Evolutionary conservation across 768 basidiomycete genomes (phyloP), one percentile per base, ranked within the genome.

Genomic region (Lactarius hengduanensis): DNA sequence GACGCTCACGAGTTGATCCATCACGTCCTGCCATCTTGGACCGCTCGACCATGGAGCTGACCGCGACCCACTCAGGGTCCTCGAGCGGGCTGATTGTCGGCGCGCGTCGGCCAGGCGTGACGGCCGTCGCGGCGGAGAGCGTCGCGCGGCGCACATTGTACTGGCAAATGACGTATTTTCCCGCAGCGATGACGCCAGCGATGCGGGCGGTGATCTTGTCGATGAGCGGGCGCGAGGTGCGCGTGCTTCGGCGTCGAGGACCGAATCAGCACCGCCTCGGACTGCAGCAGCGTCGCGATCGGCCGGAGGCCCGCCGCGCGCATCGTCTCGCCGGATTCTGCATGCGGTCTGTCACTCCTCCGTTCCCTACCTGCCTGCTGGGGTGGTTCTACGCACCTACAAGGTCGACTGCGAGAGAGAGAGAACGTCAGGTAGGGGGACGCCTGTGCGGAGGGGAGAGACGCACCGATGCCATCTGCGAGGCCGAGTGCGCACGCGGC

Each of bases 301-400:
- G 96, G 87, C 75, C 92, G 92, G 63, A 98, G 82, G 43, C 96
- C 97, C 0, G 96, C 96, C 30, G 96, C 97, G 40, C 96, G 92
- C 97, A 99, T 99, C 9, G 97, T 99, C 73, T 99, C 97, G 53
- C 97, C 97, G 20, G 96, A 99, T 79, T 98, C 38, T 40, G 38
- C 0, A 11, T 40, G 15, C 5, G 15, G 10, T 40, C 38, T 40
- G 15, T 40, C 15, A 15, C 15, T 40, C 13, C 16, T n/a, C 15
- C 10, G 5, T 40, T 40, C 38, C 38, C 38, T 40, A 10, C 15
- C 15, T 40, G 13, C 13, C 28, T 26, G 26, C 26, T 40, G 38
- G 18, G 34, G 20, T 18, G 30, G 7, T 32, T 32, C 10, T n/a
- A 81, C 88, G 72, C 69, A 94, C 95, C 91, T 69, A 98, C 96